Evolutionary conservation across 1,284 basidiomycete genomes (phyloP).

Genomic region (Heliocybe sulcata): DNA sequence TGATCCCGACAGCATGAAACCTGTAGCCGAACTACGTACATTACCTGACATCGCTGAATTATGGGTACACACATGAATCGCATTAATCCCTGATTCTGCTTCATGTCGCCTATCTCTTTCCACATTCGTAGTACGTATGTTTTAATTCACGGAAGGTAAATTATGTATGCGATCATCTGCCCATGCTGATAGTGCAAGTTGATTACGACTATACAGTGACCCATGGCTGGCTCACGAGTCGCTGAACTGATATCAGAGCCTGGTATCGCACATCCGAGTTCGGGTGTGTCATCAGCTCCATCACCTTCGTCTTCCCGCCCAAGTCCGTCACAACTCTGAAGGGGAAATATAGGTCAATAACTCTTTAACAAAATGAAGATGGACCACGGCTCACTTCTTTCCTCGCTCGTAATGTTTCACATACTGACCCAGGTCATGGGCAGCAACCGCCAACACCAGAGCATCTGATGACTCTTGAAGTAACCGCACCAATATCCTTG

Average conservation of each 20-base stretch:
- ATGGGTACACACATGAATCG: not conserved
- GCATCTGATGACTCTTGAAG: conserved; percentile 70
- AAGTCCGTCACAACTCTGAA: conserved; percentile 72
- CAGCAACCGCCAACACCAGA: conserved; percentile 79
- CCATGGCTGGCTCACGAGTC: conserved; percentile 80
- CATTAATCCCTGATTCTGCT: not conserved
- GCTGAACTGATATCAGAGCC: conserved; percentile 80
- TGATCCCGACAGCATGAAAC: not conserved
- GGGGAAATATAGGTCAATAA: conserved; percentile 1
- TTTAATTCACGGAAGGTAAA: not conserved
- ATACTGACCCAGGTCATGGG: conserved; percentile 91
- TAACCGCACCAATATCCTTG: conserved; percentile 66
- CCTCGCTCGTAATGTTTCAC: conserved; percentile 86
- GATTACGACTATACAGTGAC: conserved; percentile 2
- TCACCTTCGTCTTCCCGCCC: conserved; percentile 84
- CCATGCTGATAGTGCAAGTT: not conserved
- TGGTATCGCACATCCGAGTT: conserved; percentile 90
- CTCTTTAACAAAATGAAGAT: not conserved
- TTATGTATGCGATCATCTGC: not conserved
- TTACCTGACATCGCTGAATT: not conserved
- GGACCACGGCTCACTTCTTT: conserved; percentile 63
- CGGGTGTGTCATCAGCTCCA: conserved; percentile 90
- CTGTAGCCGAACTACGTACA: not conserved
- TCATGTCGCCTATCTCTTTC: too few species aligned
- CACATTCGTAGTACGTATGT: too few species aligned